Percentiles rank a stretch among this genome's conserved stretches.
phyloP scores from a whole-genome alignment of 73 alveolate genomes.

The Uronychia setigera region DNA sequence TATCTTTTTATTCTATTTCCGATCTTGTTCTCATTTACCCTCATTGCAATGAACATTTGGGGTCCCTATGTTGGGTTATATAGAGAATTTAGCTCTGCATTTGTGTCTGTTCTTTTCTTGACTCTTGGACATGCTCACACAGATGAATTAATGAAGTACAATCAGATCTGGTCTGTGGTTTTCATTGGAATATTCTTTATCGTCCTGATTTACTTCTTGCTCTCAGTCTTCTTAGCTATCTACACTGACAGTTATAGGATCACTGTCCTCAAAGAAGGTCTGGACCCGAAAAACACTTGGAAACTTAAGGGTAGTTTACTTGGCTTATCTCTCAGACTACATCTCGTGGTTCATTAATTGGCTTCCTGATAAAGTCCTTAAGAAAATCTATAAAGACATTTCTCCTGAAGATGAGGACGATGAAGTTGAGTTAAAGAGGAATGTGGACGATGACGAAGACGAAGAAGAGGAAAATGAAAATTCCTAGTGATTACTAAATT shows the following conservation, averaged over 20 bases:
- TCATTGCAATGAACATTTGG: conserved; percentile 5
- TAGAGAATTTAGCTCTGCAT: conserved; percentile 3
- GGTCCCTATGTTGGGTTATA: conserved; percentile 4
- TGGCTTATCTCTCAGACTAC: background rate
- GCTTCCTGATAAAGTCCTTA: background rate
- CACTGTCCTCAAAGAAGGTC: background rate
- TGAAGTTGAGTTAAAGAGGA: background rate
- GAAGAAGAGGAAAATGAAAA: background rate
- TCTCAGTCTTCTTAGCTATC: conserved; percentile 13
- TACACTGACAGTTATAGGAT: conserved; percentile 6
- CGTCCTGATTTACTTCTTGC: background rate
- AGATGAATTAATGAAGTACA: conserved; percentile 12
- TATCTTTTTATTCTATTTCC: conserved; percentile 3
- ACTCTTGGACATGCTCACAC: background rate
- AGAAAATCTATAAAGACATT: background rate
- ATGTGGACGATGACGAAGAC: background rate
- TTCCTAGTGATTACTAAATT: background rate
- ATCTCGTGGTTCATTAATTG: background rate
- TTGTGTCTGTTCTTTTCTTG: conserved; percentile 11
- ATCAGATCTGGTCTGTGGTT: background rate
- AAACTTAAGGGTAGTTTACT: background rate
- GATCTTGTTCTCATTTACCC: background rate
- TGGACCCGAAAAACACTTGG: background rate
- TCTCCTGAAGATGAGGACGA: background rate
- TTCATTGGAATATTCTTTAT: background rate